Base-by-base conservation (phyloP, 2,329 filamentous ascomycete genomes). In the Aureobasidium sp. region DNA sequence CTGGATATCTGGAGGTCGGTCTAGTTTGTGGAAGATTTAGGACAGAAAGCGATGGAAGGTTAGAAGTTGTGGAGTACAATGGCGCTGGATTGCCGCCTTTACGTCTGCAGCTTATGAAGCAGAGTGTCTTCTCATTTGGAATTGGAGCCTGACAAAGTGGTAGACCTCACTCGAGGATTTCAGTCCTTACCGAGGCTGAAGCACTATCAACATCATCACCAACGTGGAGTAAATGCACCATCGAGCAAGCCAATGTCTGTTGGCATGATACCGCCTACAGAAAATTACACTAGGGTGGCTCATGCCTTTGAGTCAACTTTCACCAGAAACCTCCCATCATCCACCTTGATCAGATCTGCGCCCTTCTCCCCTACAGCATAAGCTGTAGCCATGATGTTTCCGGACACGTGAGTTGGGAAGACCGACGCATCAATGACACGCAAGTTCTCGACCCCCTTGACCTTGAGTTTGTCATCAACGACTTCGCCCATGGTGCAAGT, bases 401-500 rank as follows among this genome's bases (percentile, higher is more conserved):
- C 70, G 21, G 64, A 67, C 2, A 71, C 68, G 63, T 72, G 70
- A 15, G 66, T 66, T 0, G 70, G 70, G 42, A 73, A 71, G 0
- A 73, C 63, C 53, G 69, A 70, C 3, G 69, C 69, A 63, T 70
- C 70, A 16, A 69, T 65, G 16, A 71, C 65, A 21, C 70, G 65
- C 60, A 71, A 37, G 2, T 66, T 65, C 29, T 64, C 27, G 10
- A 69, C 63, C 9, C 69, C 69, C 41, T 67, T 62, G 8, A 71
- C 67, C 44, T 62, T 67, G 13, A 69, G 54, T 34, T 66, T 64
- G 4, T 61, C 62, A 55, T 69, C 68, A 2, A 71, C 67, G 1
- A 70, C 69, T 16, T 67, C 67, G 10, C 62, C 64, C 74, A 78
- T 73, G 1, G 75, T 70, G 48, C 73, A 76, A 0, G 74, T 77